Evolutionary conservation across 2,329 filamentous ascomycete species (phyloP).

Genomic region (Fragosphaeria purpurea): DNA sequence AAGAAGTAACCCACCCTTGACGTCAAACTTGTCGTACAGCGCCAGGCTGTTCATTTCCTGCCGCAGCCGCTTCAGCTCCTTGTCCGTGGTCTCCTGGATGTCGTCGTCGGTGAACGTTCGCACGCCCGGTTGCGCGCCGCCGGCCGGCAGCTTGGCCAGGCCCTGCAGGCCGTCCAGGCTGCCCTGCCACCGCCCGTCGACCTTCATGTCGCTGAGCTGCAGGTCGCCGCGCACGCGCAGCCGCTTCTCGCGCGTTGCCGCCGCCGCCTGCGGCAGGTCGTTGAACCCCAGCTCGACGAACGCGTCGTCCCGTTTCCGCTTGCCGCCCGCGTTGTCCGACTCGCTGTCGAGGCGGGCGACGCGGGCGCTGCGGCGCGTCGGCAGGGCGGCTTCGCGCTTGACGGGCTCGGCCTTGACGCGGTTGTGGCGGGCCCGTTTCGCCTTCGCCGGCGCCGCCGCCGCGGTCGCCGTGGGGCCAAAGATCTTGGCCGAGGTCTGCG

Average conservation of each 20-base stretch:
- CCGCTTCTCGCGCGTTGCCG: constrained; percentile 47
- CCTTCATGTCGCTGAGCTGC: constrained; percentile 64
- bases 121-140: constrained; percentile 68
- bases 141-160: constrained; percentile 36
- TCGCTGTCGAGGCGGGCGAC: constrained; percentile 43
- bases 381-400: constrained; percentile 30
- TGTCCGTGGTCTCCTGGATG: constrained; percentile 67
- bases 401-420: constrained; percentile 24
- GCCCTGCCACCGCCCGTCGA: constrained; percentile 67
- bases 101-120: constrained; percentile 82
- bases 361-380: constrained; percentile 48
- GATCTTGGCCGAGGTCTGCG: constrained; percentile 47
- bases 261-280: not conserved
- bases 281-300: constrained; percentile 14
- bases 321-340: constrained; percentile 29
- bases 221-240: constrained; percentile 46
- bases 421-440: constrained; percentile 20
- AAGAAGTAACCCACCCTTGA: constrained; percentile 49
- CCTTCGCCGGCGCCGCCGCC: constrained; percentile 26
- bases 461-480: constrained; percentile 37
- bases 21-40: constrained; percentile 75
- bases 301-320: constrained; percentile 31
- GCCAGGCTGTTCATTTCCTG: constrained; percentile 67
- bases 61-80: constrained; percentile 61
- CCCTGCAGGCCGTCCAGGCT: constrained; percentile 53